Percentiles rank a stretch among this genome's conserved stretches.
phyloP scores from a whole-genome alignment of 2,329 filamentous ascomycete species.

The Xylaria multiplex region DNA sequence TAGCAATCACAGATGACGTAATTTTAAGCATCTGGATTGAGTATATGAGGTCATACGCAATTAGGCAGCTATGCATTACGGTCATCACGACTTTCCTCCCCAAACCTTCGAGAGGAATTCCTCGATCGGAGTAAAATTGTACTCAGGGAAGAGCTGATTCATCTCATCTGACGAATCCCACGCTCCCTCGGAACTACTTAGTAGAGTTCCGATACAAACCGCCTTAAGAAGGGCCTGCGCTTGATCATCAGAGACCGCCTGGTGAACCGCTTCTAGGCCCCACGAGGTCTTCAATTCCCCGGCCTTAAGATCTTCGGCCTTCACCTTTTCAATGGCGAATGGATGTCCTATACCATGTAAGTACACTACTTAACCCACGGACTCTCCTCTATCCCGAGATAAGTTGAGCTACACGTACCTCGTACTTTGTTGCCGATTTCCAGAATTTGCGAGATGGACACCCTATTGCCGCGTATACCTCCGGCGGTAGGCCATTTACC shows the following conservation, averaged over 20 bases:
- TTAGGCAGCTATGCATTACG: not conserved
- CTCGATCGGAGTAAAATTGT: constrained; percentile 29
- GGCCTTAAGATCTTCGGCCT: constrained; percentile 57
- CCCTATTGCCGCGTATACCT: constrained; percentile 53
- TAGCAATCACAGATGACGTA: not conserved
- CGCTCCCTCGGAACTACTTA: constrained; percentile 54
- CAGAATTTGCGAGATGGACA: constrained; percentile 53
- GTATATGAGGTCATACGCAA: not conserved
- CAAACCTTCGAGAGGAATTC: constrained; percentile 38
- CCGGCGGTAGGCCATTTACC: constrained; percentile 56
- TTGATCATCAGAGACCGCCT: constrained; percentile 50
- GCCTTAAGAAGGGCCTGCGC: constrained; percentile 49
- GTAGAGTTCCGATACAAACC: constrained; percentile 55
- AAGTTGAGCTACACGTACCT: constrained; percentile 46
- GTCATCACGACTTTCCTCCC: constrained; percentile 49
- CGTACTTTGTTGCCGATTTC: constrained; percentile 54
- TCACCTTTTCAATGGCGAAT: constrained; percentile 58
- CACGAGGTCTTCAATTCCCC: constrained; percentile 56
- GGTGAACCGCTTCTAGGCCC: constrained; percentile 48
- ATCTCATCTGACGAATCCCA: constrained; percentile 37
- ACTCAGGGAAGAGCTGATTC: constrained; percentile 32
- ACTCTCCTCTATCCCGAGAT: not conserved
- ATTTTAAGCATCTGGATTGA: not conserved
- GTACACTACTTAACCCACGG: not conserved
- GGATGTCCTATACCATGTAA: constrained; percentile 42